Conservation (phyloP, 306 rosid genomes). For the Alnus glutinosa region DNA sequence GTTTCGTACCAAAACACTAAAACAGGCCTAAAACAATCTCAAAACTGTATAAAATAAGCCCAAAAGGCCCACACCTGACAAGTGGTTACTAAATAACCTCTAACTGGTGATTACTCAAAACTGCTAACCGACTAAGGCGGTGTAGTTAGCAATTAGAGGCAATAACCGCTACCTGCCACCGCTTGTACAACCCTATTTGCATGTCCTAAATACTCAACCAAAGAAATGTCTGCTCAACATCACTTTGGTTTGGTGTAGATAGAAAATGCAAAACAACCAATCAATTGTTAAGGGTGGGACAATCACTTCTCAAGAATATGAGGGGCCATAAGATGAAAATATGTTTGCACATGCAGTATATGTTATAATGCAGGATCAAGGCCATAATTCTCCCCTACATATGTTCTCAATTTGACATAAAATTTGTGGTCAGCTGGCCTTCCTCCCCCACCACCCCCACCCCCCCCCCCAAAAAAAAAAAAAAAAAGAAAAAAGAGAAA, state of each 20-base stretch:
- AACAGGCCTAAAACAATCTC: too few species aligned
- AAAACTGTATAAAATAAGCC: too few species aligned
- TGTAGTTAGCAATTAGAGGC: too few species aligned
- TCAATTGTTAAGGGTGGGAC: background rate
- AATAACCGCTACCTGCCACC: too few species aligned
- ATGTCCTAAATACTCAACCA: background rate
- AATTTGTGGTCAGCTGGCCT: background rate
- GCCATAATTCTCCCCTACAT: background rate
- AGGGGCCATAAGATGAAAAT: background rate
- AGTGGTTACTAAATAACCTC: too few species aligned
- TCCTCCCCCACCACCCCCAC: background rate
- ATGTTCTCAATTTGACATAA: background rate
- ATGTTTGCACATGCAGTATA: background rate
- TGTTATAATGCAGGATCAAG: background rate
- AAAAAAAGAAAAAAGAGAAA: background rate
- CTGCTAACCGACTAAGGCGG: too few species aligned
- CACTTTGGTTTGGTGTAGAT: background rate
- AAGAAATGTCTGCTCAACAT: background rate
- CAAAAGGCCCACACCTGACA: too few species aligned
- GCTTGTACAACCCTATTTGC: background rate
- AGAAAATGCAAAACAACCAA: background rate
- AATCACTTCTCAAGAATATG: background rate
- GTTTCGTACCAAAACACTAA: too few species aligned
- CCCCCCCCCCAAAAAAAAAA: constrained; percentile 3
- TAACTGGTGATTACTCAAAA: too few species aligned